phyloP scores from a whole-genome alignment of 768 basidiomycete genomes.

The Zangia roseola region DNA sequence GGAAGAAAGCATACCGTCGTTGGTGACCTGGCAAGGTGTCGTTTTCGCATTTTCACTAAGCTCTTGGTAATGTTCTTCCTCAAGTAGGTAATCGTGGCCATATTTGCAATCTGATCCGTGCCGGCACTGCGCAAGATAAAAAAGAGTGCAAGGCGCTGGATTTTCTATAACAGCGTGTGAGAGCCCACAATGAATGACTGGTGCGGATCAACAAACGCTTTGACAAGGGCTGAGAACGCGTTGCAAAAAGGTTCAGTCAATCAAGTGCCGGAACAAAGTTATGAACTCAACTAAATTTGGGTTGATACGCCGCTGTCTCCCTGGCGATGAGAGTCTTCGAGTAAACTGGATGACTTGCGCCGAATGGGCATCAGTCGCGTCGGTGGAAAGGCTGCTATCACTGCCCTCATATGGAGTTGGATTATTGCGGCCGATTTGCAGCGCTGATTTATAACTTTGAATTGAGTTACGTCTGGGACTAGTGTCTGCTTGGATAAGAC shows the following conservation, averaged over 20 bases:
- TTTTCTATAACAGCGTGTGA: conserved; percentile 36
- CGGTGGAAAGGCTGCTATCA: conserved; percentile 45
- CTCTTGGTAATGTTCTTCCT: conserved; percentile 51
- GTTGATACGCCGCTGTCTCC: conserved; percentile 43
- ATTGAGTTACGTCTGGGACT: conserved; percentile 23
- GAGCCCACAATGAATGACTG: neutral
- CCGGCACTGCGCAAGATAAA: conserved; percentile 62
- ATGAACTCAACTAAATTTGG: conserved; percentile 49
- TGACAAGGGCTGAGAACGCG: conserved; percentile 47
- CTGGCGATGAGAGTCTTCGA: conserved; percentile 32
- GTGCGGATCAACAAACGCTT: conserved; percentile 49
- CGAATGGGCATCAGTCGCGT: conserved; percentile 38
- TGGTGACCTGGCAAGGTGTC: conserved; percentile 57
- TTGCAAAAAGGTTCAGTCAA: conserved; percentile 18
- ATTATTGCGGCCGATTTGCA: conserved; percentile 23
- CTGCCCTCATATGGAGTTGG: conserved; percentile 42
- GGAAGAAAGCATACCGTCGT: conserved; percentile 45
- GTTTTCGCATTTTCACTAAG: conserved; percentile 58
- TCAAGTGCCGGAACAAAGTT: conserved; percentile 7
- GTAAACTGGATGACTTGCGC: conserved; percentile 27
- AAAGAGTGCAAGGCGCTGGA: conserved; percentile 66
- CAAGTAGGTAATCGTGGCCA: conserved; percentile 58
- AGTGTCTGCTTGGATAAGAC: conserved; percentile 10
- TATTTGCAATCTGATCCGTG: conserved; percentile 58
- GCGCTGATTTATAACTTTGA: conserved; percentile 45